Evolutionary conservation across 768 basidiomycete genomes (phyloP).

Genomic region (Mycena venus): DNA sequence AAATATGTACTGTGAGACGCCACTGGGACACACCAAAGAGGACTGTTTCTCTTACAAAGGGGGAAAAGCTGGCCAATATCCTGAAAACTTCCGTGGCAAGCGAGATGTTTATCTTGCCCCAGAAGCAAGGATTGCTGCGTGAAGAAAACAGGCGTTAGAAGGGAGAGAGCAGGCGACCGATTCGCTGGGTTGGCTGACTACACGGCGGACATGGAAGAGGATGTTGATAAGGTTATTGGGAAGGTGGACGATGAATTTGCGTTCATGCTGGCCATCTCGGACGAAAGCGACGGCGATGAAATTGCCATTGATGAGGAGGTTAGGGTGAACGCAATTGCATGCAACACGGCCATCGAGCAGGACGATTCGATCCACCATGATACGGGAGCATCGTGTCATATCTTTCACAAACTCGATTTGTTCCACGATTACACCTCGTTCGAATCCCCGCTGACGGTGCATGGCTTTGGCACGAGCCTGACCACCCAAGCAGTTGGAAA

Average conservation of each 20-base stretch:
- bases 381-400: constrained; percentile 31
- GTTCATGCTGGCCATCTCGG: background rate
- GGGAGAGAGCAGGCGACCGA: background rate
- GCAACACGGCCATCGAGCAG: background rate
- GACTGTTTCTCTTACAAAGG: constrained; percentile 43
- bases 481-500: constrained; percentile 24
- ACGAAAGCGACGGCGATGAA: constrained; percentile 4
- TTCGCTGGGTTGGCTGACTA: constrained; percentile 18
- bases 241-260: background rate
- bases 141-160: background rate
- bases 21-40: constrained; percentile 30
- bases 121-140: constrained; percentile 5
- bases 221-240: background rate
- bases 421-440: constrained; percentile 27
- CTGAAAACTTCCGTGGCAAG: constrained; percentile 7
- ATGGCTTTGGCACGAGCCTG: constrained; percentile 19
- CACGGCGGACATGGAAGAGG: constrained; percentile 18
- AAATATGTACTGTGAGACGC: constrained; percentile 34
- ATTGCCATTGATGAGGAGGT: constrained; percentile 11
- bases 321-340: background rate
- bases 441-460: constrained; percentile 7
- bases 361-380: constrained; percentile 16
- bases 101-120: constrained; percentile 25
- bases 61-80: constrained; percentile 44
- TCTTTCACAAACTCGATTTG: background rate